phyloP scores from a whole-genome alignment of 495 filamentous ascomycete species.

The Penicillium macrosclerotiorum region DNA sequence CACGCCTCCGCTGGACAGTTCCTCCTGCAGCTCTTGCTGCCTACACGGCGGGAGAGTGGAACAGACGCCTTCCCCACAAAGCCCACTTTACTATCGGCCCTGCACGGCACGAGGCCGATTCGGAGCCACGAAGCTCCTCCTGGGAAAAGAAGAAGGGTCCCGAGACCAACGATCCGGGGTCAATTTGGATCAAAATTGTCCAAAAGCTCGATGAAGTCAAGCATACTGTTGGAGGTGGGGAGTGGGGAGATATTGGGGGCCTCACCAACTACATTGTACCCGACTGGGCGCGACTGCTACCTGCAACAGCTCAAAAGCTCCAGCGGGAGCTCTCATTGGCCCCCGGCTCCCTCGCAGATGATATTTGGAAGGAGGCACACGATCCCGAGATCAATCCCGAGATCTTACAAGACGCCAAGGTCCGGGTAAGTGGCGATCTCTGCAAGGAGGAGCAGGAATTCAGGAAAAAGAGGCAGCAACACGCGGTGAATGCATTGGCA shows the following conservation, averaged over 20 bases:
- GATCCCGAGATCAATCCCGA: constrained; percentile 83
- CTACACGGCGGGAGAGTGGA: constrained; percentile 28
- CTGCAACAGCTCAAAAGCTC: constrained; percentile 76
- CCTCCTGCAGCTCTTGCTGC: constrained; percentile 38
- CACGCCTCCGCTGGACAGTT: constrained; percentile 37
- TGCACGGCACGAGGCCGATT: constrained; percentile 12
- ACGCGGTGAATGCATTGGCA: constrained; percentile 69
- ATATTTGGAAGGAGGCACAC: constrained; percentile 89
- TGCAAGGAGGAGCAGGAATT: constrained; percentile 82
- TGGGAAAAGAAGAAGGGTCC: background rate
- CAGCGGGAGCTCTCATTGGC: constrained; percentile 83
- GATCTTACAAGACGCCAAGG: constrained; percentile 71
- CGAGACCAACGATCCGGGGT: constrained; percentile 18
- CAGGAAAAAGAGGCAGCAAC: constrained; percentile 57
- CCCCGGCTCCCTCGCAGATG: constrained; percentile 81
- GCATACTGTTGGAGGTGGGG: constrained; percentile 51
- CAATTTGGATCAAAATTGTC: constrained; percentile 60
- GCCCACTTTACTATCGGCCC: constrained; percentile 24
- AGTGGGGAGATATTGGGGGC: constrained; percentile 61
- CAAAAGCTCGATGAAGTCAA: constrained; percentile 53
- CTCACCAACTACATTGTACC: constrained; percentile 72
- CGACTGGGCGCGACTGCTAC: constrained; percentile 75
- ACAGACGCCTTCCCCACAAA: constrained; percentile 22
- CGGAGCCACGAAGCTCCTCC: constrained; percentile 3
- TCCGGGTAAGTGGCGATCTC: constrained; percentile 78